Percentiles rank a stretch among this genome's conserved stretches.
Conservation (phyloP, 805 yeast species). For the Huiozyma sinensis region DNA sequence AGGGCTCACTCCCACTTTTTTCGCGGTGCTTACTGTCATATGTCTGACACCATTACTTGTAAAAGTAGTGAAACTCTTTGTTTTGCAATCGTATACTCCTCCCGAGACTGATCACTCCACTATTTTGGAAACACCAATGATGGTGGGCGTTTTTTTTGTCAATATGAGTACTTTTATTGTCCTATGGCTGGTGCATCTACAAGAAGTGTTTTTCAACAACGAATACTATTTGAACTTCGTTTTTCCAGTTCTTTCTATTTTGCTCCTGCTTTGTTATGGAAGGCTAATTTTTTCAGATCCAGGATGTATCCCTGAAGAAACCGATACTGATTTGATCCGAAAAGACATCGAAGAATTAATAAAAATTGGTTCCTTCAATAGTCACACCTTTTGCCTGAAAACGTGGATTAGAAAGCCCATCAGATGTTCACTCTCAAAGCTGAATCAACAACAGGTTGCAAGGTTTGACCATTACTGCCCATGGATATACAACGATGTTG, state of each 20-base stretch:
- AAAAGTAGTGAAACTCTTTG: conserved; percentile 25
- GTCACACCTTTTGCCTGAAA: conserved; percentile 66
- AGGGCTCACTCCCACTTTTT: neutral
- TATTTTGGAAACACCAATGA: conserved; percentile 57
- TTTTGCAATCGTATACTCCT: conserved; percentile 33
- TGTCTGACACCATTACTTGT: neutral
- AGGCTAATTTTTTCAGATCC: conserved; percentile 67
- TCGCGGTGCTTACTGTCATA: neutral
- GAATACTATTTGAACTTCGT: neutral
- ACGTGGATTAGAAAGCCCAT: conserved; percentile 69
- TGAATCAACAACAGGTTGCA: conserved; percentile 52
- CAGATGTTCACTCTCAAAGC: conserved; percentile 62
- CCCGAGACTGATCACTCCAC: conserved; percentile 17
- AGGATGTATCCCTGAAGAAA: conserved; percentile 61
- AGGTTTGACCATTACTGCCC: conserved; percentile 91
- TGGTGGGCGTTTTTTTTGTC: conserved; percentile 72
- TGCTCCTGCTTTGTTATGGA: conserved; percentile 14
- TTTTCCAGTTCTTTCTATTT: neutral
- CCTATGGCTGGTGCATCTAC: conserved; percentile 41
- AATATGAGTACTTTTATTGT: conserved; percentile 52
- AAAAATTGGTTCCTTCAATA: conserved; percentile 51
- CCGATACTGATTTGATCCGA: conserved; percentile 32
- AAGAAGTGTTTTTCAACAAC: conserved; percentile 34
- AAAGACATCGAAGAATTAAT: conserved; percentile 48
- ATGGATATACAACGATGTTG: conserved; percentile 85